Percentiles rank a stretch among this genome's conserved stretches.
Evolutionary conservation across 208 protist genomes (phyloP).

Genomic region (Leptomonas pyrrhocoris): DNA sequence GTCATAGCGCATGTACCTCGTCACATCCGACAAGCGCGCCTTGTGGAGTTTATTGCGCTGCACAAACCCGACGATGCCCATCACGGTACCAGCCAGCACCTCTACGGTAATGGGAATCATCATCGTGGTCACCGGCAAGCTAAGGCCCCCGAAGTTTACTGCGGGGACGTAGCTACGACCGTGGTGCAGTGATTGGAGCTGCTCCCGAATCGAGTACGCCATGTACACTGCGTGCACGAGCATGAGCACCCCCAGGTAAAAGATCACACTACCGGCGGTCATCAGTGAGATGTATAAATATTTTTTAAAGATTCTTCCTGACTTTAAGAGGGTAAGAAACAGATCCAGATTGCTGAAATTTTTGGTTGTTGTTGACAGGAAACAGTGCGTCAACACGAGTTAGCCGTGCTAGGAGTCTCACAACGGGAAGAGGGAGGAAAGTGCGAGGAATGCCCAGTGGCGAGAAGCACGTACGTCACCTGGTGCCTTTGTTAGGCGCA

Average conservation of each 20-base stretch:
- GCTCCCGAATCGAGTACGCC: slow-evolving; percentile 61
- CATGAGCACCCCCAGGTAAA: slow-evolving; percentile 64
- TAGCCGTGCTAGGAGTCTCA: too few species aligned
- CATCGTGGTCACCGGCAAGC: slow-evolving; percentile 25
- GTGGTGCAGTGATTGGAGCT: slow-evolving; percentile 72
- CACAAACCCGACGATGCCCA: slow-evolving; percentile 69
- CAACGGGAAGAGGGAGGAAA: too few species aligned
- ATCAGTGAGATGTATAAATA: slow-evolving; percentile 7
- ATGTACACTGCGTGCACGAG: slow-evolving; percentile 72
- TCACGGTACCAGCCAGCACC: slow-evolving; percentile 32
- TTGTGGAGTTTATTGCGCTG: slow-evolving; percentile 42
- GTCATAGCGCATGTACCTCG: slow-evolving; percentile 69
- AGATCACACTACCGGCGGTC: slow-evolving; percentile 27
- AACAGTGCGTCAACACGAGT: too few species aligned
- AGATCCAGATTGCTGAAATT: too few species aligned
- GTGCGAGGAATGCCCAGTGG: too few species aligned
- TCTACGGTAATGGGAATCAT: slow-evolving; percentile 41
- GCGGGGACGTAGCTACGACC: slow-evolving; percentile 18
- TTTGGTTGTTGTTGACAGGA: too few species aligned
- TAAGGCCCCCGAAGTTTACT: slow-evolving; percentile 7
- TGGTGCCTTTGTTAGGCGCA: too few species aligned
- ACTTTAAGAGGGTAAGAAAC: too few species aligned
- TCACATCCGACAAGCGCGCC: slow-evolving; percentile 68
- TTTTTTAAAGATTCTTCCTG: neutral
- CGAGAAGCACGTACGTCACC: too few species aligned